phyloP scores from a whole-genome alignment of 371 early-diverging fungal genomes.

The Rhizomucor pusillus region DNA sequence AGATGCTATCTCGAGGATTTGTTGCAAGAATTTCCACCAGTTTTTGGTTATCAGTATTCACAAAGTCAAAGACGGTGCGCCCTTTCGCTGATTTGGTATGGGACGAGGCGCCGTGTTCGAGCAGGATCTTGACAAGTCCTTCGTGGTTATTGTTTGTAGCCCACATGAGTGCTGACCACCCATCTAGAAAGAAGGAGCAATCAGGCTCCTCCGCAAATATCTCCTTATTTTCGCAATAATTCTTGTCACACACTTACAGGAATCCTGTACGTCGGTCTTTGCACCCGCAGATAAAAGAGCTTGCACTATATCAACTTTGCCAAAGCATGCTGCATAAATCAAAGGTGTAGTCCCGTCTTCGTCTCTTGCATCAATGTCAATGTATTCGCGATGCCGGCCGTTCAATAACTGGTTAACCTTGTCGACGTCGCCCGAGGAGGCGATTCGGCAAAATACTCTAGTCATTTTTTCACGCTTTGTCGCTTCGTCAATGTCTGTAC shows the following conservation, averaged over 20 bases:
- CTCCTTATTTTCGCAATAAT: constrained; percentile 3
- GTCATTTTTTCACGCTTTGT: constrained; percentile 51
- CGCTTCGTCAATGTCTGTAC: constrained; percentile 28
- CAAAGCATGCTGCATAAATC: constrained; percentile 90
- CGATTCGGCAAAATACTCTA: constrained; percentile 54
- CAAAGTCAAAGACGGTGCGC: constrained; percentile 77
- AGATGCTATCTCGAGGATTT: constrained; percentile 58
- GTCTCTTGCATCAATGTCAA: constrained; percentile 81
- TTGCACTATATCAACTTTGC: constrained; percentile 67
- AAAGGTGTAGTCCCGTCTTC: constrained; percentile 84
- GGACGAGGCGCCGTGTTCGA: constrained; percentile 78
- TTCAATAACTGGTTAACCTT: constrained; percentile 73
- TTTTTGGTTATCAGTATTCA: constrained; percentile 57
- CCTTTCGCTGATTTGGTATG: constrained; percentile 74
- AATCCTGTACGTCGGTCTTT: constrained; percentile 74
- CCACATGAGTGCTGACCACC: constrained; percentile 97
- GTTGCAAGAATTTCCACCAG: constrained; percentile 57
- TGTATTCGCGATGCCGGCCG: constrained; percentile 34
- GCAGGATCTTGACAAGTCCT: constrained; percentile 67
- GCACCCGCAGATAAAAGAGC: constrained; percentile 77
- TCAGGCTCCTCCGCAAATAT: background rate
- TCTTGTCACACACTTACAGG: constrained; percentile 31
- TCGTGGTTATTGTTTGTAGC: constrained; percentile 87
- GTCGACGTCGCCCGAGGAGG: constrained; percentile 89
- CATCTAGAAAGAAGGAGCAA: constrained; percentile 46